Evolutionary conservation across 345 rosid genomes (phyloP).

Genomic region (Eucalyptus brandiana): DNA sequence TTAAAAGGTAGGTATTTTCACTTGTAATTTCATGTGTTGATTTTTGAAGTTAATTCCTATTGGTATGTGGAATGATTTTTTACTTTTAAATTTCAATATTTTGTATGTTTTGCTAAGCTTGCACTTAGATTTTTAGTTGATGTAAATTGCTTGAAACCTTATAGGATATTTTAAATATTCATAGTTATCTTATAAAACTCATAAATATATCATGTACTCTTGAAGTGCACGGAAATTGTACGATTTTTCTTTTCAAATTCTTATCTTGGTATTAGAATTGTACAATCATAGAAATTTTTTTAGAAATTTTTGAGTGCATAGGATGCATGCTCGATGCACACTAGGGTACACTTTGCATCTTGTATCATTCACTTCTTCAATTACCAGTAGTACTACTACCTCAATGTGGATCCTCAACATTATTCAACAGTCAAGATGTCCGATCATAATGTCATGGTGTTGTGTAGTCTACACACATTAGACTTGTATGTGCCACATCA

Average conservation of each 20-base stretch:
- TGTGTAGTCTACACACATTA: too few species aligned
- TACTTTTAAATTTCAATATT: neutral
- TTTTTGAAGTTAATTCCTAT: neutral
- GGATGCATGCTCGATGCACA: neutral
- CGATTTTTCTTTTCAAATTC: rapidly evolving
- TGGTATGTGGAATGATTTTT: neutral
- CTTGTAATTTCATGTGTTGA: neutral
- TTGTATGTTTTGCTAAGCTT: neutral
- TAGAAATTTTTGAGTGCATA: neutral
- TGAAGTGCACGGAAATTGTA: too few species aligned
- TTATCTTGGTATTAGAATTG: neutral
- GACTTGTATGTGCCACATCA: neutral
- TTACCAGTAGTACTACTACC: neutral
- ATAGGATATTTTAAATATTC: neutral
- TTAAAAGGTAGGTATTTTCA: neutral
- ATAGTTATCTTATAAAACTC: neutral
- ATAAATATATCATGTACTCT: neutral
- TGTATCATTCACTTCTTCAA: neutral
- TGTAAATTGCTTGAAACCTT: rapidly evolving
- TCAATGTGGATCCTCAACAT: neutral
- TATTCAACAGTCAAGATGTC: neutral
- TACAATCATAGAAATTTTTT: rapidly evolving
- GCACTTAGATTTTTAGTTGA: neutral
- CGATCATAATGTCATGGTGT: too few species aligned
- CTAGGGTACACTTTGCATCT: neutral